A percentile compares a stretch with the other conserved stretches of the same genome.
phyloP scores from a whole-genome alignment of 106 monocot genomes.

The Dendrobium huoshanense region DNA sequence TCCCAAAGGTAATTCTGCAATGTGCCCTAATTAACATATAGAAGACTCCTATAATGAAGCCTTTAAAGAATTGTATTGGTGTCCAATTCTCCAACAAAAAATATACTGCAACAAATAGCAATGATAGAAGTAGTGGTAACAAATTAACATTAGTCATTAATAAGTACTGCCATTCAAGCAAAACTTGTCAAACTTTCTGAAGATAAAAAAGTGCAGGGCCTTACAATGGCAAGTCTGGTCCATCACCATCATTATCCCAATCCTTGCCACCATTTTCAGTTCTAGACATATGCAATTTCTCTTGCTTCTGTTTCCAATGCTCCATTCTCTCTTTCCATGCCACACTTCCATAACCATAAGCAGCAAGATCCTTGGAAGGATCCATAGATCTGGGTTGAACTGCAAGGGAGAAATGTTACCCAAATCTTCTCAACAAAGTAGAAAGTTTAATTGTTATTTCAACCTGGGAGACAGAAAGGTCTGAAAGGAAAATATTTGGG shows the following conservation, averaged over 20 bases:
- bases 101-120: not conserved
- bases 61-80: not conserved
- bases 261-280: slow-evolving; percentile 72
- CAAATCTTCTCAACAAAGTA: not conserved
- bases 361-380: slow-evolving; percentile 92
- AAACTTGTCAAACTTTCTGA: not conserved
- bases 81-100: not conserved
- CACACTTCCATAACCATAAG: slow-evolving; percentile 96
- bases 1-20: not conserved
- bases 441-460: not conserved
- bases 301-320: slow-evolving; percentile 95
- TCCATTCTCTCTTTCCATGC: slow-evolving; percentile 99
- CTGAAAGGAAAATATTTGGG: not conserved
- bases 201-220: slow-evolving; percentile 8
- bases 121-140: not conserved
- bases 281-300: slow-evolving; percentile 59
- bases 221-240: slow-evolving; percentile 82
- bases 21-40: not conserved
- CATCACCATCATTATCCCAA: slow-evolving; percentile 61
- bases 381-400: slow-evolving; percentile 99
- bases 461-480: not conserved
- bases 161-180: not conserved
- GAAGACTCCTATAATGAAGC: not conserved
- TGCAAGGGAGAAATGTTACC: slow-evolving; percentile 26
- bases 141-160: not conserved